Conservation (phyloP, 768 basidiomycete species). For the Hypsizygus marmoreus region DNA sequence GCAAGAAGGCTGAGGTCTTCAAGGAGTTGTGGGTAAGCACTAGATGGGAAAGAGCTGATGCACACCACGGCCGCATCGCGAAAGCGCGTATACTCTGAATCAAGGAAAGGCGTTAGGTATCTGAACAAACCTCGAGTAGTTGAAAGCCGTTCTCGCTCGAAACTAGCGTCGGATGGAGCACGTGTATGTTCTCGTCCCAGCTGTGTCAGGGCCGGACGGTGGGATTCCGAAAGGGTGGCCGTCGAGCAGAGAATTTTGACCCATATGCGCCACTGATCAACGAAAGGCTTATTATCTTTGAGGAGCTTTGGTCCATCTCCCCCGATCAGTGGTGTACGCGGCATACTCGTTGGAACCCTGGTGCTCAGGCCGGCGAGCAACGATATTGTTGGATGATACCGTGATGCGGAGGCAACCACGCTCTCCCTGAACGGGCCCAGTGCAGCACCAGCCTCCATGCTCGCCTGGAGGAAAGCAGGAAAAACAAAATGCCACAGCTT, state of each 20-base stretch:
- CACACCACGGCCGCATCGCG: slow-evolving; percentile 86
- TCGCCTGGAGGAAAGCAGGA: slow-evolving; percentile 61
- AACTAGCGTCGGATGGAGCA: slow-evolving; percentile 69
- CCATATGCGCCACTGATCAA: slow-evolving; percentile 86
- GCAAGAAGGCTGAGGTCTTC: slow-evolving; percentile 83
- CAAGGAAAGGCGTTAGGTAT: slow-evolving; percentile 84
- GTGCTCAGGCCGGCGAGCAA: slow-evolving; percentile 72
- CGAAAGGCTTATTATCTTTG: slow-evolving; percentile 55
- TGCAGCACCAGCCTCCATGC: slow-evolving; percentile 49
- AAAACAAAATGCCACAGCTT: slow-evolving; percentile 76
- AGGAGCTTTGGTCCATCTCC: slow-evolving; percentile 55
- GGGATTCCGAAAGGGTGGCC: slow-evolving; percentile 61
- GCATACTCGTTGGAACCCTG: slow-evolving; percentile 48
- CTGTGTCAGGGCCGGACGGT: slow-evolving; percentile 53
- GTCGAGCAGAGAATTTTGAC: slow-evolving; percentile 86
- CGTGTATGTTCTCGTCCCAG: slow-evolving; percentile 69
- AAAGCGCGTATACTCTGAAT: slow-evolving; percentile 81
- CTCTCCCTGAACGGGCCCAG: slow-evolving; percentile 60
- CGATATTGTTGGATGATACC: slow-evolving; percentile 72
- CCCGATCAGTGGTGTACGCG: slow-evolving; percentile 44
- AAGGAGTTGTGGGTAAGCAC: slow-evolving; percentile 75
- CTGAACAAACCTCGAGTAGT: slow-evolving; percentile 83
- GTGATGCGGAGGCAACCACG: slow-evolving; percentile 65
- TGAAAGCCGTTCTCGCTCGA: slow-evolving; percentile 81
- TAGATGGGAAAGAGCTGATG: slow-evolving; percentile 82